Base-by-base conservation (phyloP, 2,329 filamentous ascomycete species). In the Cryphonectria japonica region DNA sequence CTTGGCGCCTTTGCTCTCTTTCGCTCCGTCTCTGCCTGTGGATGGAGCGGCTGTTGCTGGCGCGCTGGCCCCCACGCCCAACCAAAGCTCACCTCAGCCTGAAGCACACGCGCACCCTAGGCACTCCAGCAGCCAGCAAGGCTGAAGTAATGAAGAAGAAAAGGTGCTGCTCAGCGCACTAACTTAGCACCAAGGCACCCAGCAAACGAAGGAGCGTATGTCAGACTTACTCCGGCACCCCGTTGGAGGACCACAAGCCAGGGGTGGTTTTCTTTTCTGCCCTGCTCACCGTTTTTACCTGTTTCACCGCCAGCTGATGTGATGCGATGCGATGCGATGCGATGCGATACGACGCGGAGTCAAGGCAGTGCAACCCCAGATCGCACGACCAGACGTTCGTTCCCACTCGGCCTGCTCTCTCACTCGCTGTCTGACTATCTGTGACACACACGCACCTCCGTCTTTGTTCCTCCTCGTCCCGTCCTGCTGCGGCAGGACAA, bases 241-340 rank as follows among this genome's bases (percentile, higher is more conserved):
- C 59, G 34, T 11, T 39, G 32, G 34, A 61, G 34, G 16, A 60
- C 26, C 13, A 43, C 3, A 43, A 22, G 22, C 46, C 11, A 22
- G 46, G 22, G 37, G 0, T 39, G 37, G 9, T 39, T 9, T 39
- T 8, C 7, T n/a, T 50, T n/a, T n/a, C 7, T n/a, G 7, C 16
- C 43, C n/a, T 61, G 26, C 59, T 37, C 59, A 37, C 59, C 59
- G 32, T n/a, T n/a, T n/a, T 11, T 50, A n/a, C 59, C 34, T 8
- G 59, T 0, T 52, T 65, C 63, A 65, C 63, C 63, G 63, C 63
- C 26, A 19, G 46, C 46, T 43, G 29, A 26, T 59, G 29, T 26
- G 26, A 29, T 14, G 26, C 32, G 22, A 63, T 19, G 13, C 16
- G 9, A 63, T 19, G 16, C 63, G 61, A 29, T 43, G 41, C 62